Base-by-base conservation (phyloP, 2,329 filamentous ascomycete genomes). In the Thielaviopsis populi region DNA sequence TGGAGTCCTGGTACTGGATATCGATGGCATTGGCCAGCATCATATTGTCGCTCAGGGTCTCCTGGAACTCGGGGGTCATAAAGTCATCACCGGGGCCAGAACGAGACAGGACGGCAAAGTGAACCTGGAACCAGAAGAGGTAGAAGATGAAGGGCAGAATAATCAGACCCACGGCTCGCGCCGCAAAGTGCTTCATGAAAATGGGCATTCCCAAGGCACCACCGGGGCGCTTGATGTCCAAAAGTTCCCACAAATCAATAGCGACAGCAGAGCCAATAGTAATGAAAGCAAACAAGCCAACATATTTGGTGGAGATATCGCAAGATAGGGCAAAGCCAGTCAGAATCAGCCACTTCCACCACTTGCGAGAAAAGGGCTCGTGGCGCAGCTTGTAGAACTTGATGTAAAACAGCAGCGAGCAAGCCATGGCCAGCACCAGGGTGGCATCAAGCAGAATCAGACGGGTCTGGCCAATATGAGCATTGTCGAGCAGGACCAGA, bases 121-220 rank as follows among this genome's bases (percentile, higher is more conserved):
- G 94, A 37, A 99, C 91, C 80, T 99, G 94, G 85, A 99, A 99
- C 94, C 94, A 99, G 81, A 99, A 97, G 58, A 99, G 83, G 75
- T 99, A 99, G 76, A 99, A 95, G 71, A 97, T 80, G 80, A 99
- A 96, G 15, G 94, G 94, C 69, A 97, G 83, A 69, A 96, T 73
- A 69, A 97, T 89, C 64, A 99, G 79, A 15, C 88, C 91, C 68
- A 95, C 78, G n/a, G 86, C 83, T 62, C 94, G 88, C 67, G 94
- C 94, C 46, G 78, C 82, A 73, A 99, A 95, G 76, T 99, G 94
- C 77, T 95, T 92, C 68, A 80, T 83, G 73, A 96, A 97, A 50
- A 88, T 81, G 59, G 83, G 78, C 69, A 99, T 79, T 69, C 79
- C 86, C 70, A 99, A 80, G n/a, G 89, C 81, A 59, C 92, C 92